These are phyloP conservation scores for Viola odorata DNA, from an alignment of 345 rosid species.

Conservation along the genomic window DNA sequence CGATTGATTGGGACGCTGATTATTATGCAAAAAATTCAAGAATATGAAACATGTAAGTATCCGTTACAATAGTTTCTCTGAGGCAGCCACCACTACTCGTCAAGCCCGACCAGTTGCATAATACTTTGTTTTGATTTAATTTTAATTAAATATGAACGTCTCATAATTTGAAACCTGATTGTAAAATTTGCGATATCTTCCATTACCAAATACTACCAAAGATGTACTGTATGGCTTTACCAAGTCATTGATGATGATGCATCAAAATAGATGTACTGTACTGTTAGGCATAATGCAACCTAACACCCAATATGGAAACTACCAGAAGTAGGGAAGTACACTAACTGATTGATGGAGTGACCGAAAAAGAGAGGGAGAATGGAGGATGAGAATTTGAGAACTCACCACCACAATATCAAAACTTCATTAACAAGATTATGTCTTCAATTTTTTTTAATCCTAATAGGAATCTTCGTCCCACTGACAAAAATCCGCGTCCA, in stretches of 20 bases:
- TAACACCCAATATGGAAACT: neutral
- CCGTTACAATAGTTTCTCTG: conserved; percentile 8
- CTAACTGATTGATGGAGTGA: conserved; percentile 10
- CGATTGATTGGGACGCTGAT: conserved; percentile 31
- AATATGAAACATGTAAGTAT: conserved; percentile 12
- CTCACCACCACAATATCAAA: too few species aligned
- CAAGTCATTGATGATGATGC: conserved; percentile 1
- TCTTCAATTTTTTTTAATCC: too few species aligned
- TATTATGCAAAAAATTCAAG: conserved; percentile 10
- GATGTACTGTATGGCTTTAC: conserved; percentile 10
- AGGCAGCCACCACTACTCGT: neutral
- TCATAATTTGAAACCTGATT: too few species aligned
- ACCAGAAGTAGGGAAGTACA: conserved; percentile 1
- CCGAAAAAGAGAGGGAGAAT: neutral
- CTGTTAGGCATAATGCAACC: too few species aligned
- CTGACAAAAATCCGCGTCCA: too few species aligned
- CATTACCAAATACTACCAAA: conserved; percentile 1
- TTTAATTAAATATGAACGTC: too few species aligned
- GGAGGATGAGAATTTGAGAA: too few species aligned
- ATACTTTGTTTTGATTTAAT: too few species aligned
- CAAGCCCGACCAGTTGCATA: too few species aligned
- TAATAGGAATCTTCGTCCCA: too few species aligned
- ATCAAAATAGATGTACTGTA: neutral
- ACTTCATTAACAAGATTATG: too few species aligned
- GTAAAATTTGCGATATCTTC: neutral